phyloP scores from a whole-genome alignment of 2,329 filamentous ascomycete genomes.

The Tolypocladium amazonense region DNA sequence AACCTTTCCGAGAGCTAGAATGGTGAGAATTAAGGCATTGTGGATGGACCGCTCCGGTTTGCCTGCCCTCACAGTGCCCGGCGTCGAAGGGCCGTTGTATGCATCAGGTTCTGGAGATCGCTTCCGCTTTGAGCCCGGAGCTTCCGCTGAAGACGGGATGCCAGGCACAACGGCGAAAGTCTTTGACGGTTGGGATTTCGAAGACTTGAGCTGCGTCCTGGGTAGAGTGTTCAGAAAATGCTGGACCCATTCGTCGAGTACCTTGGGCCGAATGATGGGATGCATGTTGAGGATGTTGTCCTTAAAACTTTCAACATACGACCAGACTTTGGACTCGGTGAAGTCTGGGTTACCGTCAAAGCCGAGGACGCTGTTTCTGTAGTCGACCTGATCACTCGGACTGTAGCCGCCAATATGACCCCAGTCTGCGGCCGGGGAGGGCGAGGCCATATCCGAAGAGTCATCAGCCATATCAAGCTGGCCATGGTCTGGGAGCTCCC shows the following conservation, averaged over 20 bases:
- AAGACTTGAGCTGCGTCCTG: slow-evolving; percentile 12
- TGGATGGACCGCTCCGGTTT: slow-evolving; percentile 57
- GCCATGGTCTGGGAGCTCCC: slow-evolving; percentile 27
- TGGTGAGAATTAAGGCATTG: slow-evolving; percentile 71
- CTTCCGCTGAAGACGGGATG: slow-evolving; percentile 14
- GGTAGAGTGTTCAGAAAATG: slow-evolving; percentile 41
- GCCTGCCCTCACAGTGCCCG: slow-evolving; percentile 26
- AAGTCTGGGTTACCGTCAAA: slow-evolving; percentile 45
- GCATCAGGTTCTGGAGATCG: slow-evolving; percentile 34
- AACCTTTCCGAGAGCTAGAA: slow-evolving; percentile 80
- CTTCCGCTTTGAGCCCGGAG: slow-evolving; percentile 41
- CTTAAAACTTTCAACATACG: slow-evolving; percentile 47
- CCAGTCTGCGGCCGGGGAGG: slow-evolving; percentile 46
- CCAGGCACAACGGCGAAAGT: slow-evolving; percentile 20
- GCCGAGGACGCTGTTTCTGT: slow-evolving; percentile 24
- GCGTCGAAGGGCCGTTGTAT: slow-evolving; percentile 17
- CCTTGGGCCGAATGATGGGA: slow-evolving; percentile 45
- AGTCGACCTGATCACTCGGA: slow-evolving; percentile 29
- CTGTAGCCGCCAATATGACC: slow-evolving; percentile 45
- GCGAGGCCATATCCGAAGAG: slow-evolving; percentile 40
- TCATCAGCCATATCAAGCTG: slow-evolving; percentile 34
- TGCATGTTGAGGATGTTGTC: slow-evolving; percentile 55
- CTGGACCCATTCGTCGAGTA: slow-evolving; percentile 41
- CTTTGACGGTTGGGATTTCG: slow-evolving; percentile 18
- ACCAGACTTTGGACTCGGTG: slow-evolving; percentile 35